Evolutionary conservation across 73 alveolate species (phyloP).

Genomic region (Diophrys appendiculata): DNA sequence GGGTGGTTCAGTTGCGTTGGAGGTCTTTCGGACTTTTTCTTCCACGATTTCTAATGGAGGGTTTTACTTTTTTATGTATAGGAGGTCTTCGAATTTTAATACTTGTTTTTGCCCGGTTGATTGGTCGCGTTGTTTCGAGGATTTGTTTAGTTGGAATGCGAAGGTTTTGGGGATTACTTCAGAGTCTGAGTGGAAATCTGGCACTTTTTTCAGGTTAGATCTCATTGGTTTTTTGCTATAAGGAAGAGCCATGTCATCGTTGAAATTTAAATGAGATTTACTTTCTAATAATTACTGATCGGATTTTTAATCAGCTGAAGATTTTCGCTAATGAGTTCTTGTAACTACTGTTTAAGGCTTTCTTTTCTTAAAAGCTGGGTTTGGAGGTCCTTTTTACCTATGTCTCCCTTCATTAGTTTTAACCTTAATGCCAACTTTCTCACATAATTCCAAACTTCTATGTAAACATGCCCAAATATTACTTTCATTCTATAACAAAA

Average conservation of each 20-base stretch:
- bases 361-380: background rate
- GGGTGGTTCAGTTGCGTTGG: too few species aligned
- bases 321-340: background rate
- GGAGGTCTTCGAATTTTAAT: background rate
- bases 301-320: background rate
- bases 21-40: too few species aligned
- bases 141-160: background rate
- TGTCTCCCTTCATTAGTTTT: background rate
- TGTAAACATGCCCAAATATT: constrained; percentile 55
- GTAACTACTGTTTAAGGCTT: background rate
- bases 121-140: background rate
- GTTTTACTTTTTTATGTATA: background rate
- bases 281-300: background rate
- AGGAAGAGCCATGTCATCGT: constrained; percentile 3
- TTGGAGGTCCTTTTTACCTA: background rate
- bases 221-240: background rate
- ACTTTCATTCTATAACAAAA: too few species aligned
- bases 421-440: background rate
- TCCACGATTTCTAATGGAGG: background rate
- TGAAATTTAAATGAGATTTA: background rate
- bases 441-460: constrained; percentile 19
- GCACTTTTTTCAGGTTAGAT: background rate
- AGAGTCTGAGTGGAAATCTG: too few species aligned
- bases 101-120: background rate
- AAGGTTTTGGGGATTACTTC: background rate